Evolutionary conservation across 2,329 filamentous ascomycete species (phyloP), one percentile per base, ranked within the genome.

Genomic region (Pseudofabraea citricarpa): DNA sequence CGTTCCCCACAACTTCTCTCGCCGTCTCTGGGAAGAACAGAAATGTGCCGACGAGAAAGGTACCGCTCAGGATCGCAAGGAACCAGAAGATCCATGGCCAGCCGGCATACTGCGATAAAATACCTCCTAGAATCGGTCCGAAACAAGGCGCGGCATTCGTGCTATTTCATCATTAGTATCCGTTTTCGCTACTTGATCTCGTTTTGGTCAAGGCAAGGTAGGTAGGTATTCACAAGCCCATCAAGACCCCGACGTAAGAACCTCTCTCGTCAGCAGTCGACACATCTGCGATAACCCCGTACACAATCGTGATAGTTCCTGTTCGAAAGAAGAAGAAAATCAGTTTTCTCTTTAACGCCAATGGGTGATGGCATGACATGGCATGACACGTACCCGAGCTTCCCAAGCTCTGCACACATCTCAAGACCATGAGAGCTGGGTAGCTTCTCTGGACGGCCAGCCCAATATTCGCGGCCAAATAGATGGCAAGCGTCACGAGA

Each of bases 271-370:
- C 72, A 24, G 74, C 77, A 0, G 81, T 78, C 0, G 80, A 72
- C 3, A 88, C 72, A 52, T 90, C 86, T 0, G 82, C 79, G 7
- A 89, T 75, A 2, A 87, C 76, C 2, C 78, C 85, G 44, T 75
- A 82, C 0, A 76, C 77, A 1, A 90, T 68, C 0, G 85, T 81
- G 3, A 87, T 66, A 0, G n/a, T n/a, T n/a, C n/a, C n/a, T n/a
- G n/a, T n/a, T n/a, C n/a, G n/a, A n/a, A n/a, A n/a, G n/a, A n/a
- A n/a, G n/a, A n/a, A n/a, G n/a, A n/a, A n/a, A n/a, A n/a, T n/a
- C n/a, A n/a, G n/a, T n/a, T n/a, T n/a, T n/a, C n/a, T n/a, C n/a
- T n/a, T n/a, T n/a, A n/a, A n/a, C n/a, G n/a, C n/a, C n/a, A n/a
- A n/a, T n/a, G n/a, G n/a, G n/a, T n/a, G n/a, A n/a, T n/a, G n/a